A percentile compares a stretch with the other conserved stretches of the same genome.
Evolutionary conservation across 2,329 filamentous ascomycete genomes (phyloP).

Genomic region (Coniochaeta pulveracea): DNA sequence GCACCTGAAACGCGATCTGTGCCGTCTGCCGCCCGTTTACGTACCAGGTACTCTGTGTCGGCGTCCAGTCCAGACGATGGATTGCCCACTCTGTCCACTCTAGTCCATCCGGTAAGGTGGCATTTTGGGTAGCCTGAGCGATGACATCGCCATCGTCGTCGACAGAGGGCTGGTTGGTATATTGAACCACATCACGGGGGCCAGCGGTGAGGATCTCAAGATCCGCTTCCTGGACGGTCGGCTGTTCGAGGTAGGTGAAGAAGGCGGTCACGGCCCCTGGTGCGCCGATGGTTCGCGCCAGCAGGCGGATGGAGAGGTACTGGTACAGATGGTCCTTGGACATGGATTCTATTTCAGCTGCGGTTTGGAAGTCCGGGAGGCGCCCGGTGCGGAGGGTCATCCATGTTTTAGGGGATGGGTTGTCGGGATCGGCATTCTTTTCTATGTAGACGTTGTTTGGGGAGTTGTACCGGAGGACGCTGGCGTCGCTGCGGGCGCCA

Average conservation of each 20-base stretch:
- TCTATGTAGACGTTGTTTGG: constrained; percentile 35
- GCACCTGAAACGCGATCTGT: constrained; percentile 42
- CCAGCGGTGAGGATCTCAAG: constrained; percentile 40
- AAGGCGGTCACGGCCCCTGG: constrained; percentile 39
- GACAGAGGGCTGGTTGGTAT: constrained; percentile 49
- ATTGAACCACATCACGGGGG: constrained; percentile 32
- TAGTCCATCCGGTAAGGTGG: constrained; percentile 28
- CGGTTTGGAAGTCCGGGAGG: constrained; percentile 29
- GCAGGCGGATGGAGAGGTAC: constrained; percentile 35
- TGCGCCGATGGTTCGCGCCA: constrained; percentile 34
- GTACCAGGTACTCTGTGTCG: constrained; percentile 41
- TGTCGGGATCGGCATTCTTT: constrained; percentile 20
- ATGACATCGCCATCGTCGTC: constrained; percentile 30
- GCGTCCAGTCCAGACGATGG: constrained; percentile 50
- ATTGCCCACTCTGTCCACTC: constrained; percentile 45
- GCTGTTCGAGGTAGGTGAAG: constrained; percentile 35
- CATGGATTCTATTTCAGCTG: constrained; percentile 34
- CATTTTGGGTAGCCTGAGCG: constrained; percentile 33
- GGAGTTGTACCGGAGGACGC: constrained; percentile 26
- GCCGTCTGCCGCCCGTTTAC: constrained; percentile 38
- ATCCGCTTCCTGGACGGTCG: constrained; percentile 37
- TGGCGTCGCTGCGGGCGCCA: constrained; percentile 14
- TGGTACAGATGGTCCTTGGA: constrained; percentile 23
- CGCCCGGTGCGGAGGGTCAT: constrained; percentile 36
- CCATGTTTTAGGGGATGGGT: constrained; percentile 25